Evolutionary conservation across 768 basidiomycete genomes (phyloP).

Genomic region (Termitomyces sp.): DNA sequence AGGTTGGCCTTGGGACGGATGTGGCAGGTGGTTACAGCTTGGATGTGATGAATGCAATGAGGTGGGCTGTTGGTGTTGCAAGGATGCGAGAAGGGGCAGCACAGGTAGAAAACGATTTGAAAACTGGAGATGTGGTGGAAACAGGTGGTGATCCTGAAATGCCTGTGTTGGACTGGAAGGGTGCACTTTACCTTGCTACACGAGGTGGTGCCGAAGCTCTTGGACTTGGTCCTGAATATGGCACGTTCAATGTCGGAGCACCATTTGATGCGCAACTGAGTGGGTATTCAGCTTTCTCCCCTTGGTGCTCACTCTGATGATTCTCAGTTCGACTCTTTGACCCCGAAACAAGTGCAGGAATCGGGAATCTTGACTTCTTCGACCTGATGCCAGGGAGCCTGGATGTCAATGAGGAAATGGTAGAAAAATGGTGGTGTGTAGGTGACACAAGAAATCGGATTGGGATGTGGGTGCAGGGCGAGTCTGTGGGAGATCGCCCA

Average conservation of each 20-base stretch:
- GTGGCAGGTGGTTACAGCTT: slow-evolving; percentile 82
- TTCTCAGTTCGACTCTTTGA: slow-evolving; percentile 44
- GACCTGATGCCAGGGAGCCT: slow-evolving; percentile 26
- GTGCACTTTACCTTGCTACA: slow-evolving; percentile 77
- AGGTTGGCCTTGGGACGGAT: slow-evolving; percentile 80
- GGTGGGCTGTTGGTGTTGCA: slow-evolving; percentile 69
- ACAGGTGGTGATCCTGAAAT: background rate
- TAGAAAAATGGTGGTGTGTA: slow-evolving; percentile 91
- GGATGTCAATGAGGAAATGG: slow-evolving; percentile 39
- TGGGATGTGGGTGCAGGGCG: slow-evolving; percentile 75
- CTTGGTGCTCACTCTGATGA: background rate
- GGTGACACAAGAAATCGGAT: slow-evolving; percentile 65
- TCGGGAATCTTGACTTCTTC: slow-evolving; percentile 72
- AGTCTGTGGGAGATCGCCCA: background rate
- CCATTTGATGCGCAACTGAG: slow-evolving; percentile 69
- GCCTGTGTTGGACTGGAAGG: slow-evolving; percentile 70
- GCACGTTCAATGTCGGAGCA: slow-evolving; percentile 53
- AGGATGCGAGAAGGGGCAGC: slow-evolving; percentile 55
- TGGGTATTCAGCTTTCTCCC: slow-evolving; percentile 35
- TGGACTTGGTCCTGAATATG: slow-evolving; percentile 40
- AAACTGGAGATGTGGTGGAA: slow-evolving; percentile 1
- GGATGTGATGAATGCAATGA: slow-evolving; percentile 77
- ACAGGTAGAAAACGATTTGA: slow-evolving; percentile 15
- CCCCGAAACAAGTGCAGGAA: slow-evolving; percentile 30
- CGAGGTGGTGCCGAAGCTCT: slow-evolving; percentile 72